Evolutionary conservation across 208 protist genomes (phyloP), one percentile per base, ranked within the genome.

Genomic region (Phytomonas sp.): DNA sequence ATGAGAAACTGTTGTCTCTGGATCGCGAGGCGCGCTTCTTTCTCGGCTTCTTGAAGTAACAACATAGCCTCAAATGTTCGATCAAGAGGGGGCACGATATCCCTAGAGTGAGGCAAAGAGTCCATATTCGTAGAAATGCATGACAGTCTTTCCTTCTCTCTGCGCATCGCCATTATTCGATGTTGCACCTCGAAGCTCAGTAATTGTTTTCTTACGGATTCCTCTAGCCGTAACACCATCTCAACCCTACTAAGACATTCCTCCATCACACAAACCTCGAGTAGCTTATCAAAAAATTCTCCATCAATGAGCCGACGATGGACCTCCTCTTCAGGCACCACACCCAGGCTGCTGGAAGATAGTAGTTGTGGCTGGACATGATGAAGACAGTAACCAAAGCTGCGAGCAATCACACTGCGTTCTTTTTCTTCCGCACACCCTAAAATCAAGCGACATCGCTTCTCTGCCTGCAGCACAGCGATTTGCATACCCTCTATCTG

Each of bases 271-370:
- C 63, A 67, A 30, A 11, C 63, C 33, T 67, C 31, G 8, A 67
- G 33, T 8, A 67, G 4, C 63, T 46, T 67, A 34, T 67, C 63
- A 31, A 53, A 67, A 26, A 53, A 67, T 29, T 29, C 23, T 2
- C 31, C 30, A 28, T 30, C 28, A 2, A 32, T 2, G 17, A 67
- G 31, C 8, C 63, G 63, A 30, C 63, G 63, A 6, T 30, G 34
- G 8, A 67, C 63, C 13, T n/a, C 8, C 63, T 67, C 63, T 26
- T 34, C 63, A 4, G 34, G 11, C 28, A 53, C 63, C 63, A 37
- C 63, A 30, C 28, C 63, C 63, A 67, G 31, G 28, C 20, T 43
- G 30, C 2, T 67, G 34, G 26, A 34, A 15, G 43, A 67, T 4
- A 67, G 30, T 9, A 67, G 6, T 2, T 13, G 31, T 23, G 63